Percentiles rank a stretch among this genome's conserved stretches.
Conservation (phyloP, 2,329 filamentous ascomycete species). For the Dendrostoma leiphaemia region DNA sequence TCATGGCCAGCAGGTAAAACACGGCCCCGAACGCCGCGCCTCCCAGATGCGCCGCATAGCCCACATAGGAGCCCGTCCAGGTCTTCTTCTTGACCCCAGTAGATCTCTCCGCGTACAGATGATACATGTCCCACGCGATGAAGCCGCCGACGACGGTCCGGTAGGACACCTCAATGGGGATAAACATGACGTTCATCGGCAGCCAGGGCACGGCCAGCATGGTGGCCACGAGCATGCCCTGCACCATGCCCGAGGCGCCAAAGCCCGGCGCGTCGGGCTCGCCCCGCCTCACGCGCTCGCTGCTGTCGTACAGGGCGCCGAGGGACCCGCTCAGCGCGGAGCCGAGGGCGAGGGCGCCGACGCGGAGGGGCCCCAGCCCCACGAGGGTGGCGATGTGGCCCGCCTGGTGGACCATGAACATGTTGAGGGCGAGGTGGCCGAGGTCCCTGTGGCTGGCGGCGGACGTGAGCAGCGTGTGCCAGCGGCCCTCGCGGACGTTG, state of each 20-base stretch:
- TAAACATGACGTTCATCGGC: slow-evolving; percentile 20
- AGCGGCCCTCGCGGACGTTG: slow-evolving; percentile 24
- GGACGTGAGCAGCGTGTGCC: slow-evolving; percentile 23
- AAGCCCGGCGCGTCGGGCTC: slow-evolving; percentile 13
- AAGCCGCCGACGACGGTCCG: slow-evolving; percentile 17
- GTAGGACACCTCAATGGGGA: slow-evolving; percentile 22
- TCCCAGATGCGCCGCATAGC: slow-evolving; percentile 26
- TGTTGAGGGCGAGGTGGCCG: slow-evolving; percentile 23
- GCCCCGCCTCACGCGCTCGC: slow-evolving; percentile 7
- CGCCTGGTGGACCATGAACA: slow-evolving; percentile 20
- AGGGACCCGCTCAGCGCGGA: slow-evolving; percentile 21
- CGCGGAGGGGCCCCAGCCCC: slow-evolving; percentile 17
- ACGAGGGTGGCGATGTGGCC: slow-evolving; percentile 12
- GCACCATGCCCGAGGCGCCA: slow-evolving; percentile 25
- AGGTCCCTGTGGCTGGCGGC: slow-evolving; percentile 23
- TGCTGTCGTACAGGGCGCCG: slow-evolving; percentile 18
- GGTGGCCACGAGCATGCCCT: slow-evolving; percentile 22
- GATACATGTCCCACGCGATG: slow-evolving; percentile 22
- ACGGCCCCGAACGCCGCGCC: slow-evolving; percentile 22
- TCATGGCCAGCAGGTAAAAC: slow-evolving; percentile 20
- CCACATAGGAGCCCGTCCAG: slow-evolving; percentile 19
- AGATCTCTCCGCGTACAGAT: slow-evolving; percentile 12
- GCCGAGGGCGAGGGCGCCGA: slow-evolving; percentile 19
- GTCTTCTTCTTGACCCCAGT: slow-evolving; percentile 8
- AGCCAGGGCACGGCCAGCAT: slow-evolving; percentile 17